Percentiles rank a stretch among this genome's conserved stretches.
phyloP scores from a whole-genome alignment of 257 asterid species.

The Jaltomata sinuosa region DNA sequence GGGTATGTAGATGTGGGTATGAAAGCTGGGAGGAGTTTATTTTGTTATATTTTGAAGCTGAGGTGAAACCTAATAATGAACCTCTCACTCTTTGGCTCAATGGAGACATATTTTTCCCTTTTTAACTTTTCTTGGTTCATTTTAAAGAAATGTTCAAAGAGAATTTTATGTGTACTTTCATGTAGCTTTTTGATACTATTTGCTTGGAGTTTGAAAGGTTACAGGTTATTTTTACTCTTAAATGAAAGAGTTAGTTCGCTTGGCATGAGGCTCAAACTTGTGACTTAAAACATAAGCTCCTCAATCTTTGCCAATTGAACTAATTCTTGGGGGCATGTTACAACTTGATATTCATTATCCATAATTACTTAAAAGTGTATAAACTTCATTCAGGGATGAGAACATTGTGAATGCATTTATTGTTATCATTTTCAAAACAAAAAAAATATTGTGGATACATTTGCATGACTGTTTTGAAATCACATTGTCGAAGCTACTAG shows the following conservation, averaged over 20 bases:
- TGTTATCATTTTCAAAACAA: too few relatives aligned
- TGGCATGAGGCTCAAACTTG: too few relatives aligned
- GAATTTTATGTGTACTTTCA: too few relatives aligned
- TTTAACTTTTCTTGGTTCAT: neutral
- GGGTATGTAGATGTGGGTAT: conserved; percentile 84
- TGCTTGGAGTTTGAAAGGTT: neutral
- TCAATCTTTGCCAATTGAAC: too few relatives aligned
- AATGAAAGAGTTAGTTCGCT: too few relatives aligned
- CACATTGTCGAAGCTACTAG: neutral
- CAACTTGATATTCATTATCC: neutral
- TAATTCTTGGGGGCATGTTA: too few relatives aligned
- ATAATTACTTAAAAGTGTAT: neutral
- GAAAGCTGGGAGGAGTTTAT: conserved; percentile 73
- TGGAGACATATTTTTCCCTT: conserved; percentile 48
- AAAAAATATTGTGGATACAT: neutral
- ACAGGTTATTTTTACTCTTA: too few relatives aligned
- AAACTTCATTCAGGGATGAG: neutral
- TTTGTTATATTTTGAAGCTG: conserved; percentile 87
- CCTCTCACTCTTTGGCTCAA: too few relatives aligned
- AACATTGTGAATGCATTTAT: too few relatives aligned
- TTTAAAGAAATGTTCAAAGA: neutral
- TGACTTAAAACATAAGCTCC: too few relatives aligned
- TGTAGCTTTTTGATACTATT: neutral
- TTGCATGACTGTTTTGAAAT: neutral
- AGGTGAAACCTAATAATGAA: too few relatives aligned